Percentiles rank a stretch among this genome's conserved stretches.
Conservation (phyloP, 202 grass and related monocot species). For the Schoenoplectus triqueter region DNA sequence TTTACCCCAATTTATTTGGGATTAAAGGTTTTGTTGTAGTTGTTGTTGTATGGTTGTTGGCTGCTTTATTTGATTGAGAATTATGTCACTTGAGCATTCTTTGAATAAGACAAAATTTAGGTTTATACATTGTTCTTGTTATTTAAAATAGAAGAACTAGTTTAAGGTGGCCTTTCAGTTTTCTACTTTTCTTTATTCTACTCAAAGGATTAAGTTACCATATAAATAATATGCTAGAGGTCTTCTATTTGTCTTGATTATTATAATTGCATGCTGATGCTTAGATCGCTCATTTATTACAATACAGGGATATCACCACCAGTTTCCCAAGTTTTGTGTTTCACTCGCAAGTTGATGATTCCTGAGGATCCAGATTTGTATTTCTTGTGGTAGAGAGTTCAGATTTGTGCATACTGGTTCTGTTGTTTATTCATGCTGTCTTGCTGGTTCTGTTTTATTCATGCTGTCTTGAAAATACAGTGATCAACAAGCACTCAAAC, state of each 20-base stretch:
- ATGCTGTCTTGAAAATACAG: not conserved
- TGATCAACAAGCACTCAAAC: not conserved
- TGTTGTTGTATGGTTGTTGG: conserved; percentile 16
- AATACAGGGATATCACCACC: conserved; percentile 42
- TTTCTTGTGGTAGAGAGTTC: conserved; percentile 4
- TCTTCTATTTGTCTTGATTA: not conserved
- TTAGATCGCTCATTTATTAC: conserved; percentile 16
- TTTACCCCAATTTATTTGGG: too few relatives aligned
- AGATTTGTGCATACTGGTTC: conserved; percentile 8
- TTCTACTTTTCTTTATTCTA: conserved; percentile 20
- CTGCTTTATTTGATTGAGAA: conserved; percentile 14
- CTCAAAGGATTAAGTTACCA: not conserved
- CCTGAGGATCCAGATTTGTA: conserved; percentile 23
- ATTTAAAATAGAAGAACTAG: not conserved
- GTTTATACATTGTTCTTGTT: not conserved
- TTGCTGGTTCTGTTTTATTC: not conserved
- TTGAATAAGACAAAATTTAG: conserved; percentile 17
- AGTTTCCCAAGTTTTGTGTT: conserved; percentile 45
- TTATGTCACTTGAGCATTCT: not conserved
- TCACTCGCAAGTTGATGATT: conserved; percentile 40
- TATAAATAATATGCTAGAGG: not conserved
- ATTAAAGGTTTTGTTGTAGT: not conserved
- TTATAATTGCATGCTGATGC: conserved; percentile 19
- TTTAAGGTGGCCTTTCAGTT: not conserved
- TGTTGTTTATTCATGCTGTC: conserved; percentile 17